These are phyloP conservation scores for Cicer chorassanicum DNA, from an alignment of 306 rosid genomes.

Conservation along the genomic window DNA sequence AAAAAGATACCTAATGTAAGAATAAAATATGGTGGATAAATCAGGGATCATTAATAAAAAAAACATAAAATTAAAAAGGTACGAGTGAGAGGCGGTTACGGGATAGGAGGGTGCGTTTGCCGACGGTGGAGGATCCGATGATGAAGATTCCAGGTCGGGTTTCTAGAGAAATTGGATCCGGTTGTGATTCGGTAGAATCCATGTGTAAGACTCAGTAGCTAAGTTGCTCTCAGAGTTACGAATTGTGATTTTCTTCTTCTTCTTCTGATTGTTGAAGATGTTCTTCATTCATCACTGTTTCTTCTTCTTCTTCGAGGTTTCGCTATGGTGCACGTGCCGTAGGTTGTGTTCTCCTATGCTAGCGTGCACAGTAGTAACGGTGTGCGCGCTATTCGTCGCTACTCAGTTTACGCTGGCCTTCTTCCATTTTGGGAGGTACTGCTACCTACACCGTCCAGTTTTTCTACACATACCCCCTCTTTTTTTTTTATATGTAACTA, in stretches of 20 bases:
- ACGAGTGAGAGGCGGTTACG: conserved; percentile 51
- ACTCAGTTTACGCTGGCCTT: background rate
- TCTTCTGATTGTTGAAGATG: background rate
- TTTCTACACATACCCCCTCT: background rate
- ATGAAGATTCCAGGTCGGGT: conserved; percentile 72
- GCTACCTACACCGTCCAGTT: background rate
- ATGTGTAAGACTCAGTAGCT: conserved; percentile 3
- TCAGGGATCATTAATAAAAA: background rate
- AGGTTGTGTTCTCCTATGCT: conserved; percentile 22
- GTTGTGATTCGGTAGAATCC: conserved; percentile 41
- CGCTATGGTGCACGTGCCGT: background rate
- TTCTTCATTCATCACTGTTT: background rate
- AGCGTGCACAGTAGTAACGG: background rate
- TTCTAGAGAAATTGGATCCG: conserved; percentile 51
- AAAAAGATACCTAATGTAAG: too few species aligned
- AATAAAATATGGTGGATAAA: too few species aligned
- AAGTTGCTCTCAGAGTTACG: background rate
- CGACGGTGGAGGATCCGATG: conserved; percentile 77
- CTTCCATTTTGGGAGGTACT: background rate
- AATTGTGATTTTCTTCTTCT: background rate
- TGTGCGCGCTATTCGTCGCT: background rate
- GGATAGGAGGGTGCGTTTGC: conserved; percentile 82
- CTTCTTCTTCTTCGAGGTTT: conserved; percentile 28
- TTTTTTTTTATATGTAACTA: too few species aligned
- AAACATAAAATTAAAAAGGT: background rate